A percentile compares a stretch with the other conserved stretches of the same genome.
Conservation (phyloP, 805 yeast species). For the Spathaspora gorwiae region DNA sequence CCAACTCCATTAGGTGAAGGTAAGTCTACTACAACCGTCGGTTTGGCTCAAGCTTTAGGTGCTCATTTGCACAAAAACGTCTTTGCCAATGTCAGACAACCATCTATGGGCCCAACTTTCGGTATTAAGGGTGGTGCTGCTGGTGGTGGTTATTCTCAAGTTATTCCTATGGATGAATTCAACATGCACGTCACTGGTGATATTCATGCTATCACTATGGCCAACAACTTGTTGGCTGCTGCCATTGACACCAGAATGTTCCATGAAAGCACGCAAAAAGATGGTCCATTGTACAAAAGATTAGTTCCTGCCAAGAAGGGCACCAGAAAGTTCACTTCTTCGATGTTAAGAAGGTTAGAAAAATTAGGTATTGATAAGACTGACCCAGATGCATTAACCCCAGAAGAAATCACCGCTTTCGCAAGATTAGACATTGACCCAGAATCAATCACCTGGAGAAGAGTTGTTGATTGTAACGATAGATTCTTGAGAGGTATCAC, state of each 20-base stretch:
- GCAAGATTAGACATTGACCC: conserved; percentile 76
- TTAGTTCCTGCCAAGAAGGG: conserved; percentile 75
- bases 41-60: conserved; percentile 75
- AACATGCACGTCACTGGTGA: conserved; percentile 85
- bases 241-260: conserved; percentile 84
- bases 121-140: conserved; percentile 92
- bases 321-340: conserved; percentile 57
- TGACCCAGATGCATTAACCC: conserved; percentile 67
- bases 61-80: conserved; percentile 67
- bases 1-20: conserved; percentile 88
- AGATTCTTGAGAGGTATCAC: conserved; percentile 75
- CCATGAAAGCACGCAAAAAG: conserved; percentile 75
- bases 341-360: conserved; percentile 62
- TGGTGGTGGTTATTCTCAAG: conserved; percentile 86
- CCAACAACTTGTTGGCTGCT: conserved; percentile 76
- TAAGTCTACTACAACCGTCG: conserved; percentile 79
- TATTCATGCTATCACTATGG: conserved; percentile 80
- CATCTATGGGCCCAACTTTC: conserved; percentile 85
- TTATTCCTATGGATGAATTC: conserved; percentile 85
- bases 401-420: conserved; percentile 60
- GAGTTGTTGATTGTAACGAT: conserved; percentile 84
- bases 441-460: conserved; percentile 72
- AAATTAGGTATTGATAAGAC: conserved; percentile 68
- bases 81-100: conserved; percentile 81
- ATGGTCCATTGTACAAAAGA: conserved; percentile 68